phyloP scores from a whole-genome alignment of 108 stramenopile genomes.

The Aureococcus anophagefferens region DNA sequence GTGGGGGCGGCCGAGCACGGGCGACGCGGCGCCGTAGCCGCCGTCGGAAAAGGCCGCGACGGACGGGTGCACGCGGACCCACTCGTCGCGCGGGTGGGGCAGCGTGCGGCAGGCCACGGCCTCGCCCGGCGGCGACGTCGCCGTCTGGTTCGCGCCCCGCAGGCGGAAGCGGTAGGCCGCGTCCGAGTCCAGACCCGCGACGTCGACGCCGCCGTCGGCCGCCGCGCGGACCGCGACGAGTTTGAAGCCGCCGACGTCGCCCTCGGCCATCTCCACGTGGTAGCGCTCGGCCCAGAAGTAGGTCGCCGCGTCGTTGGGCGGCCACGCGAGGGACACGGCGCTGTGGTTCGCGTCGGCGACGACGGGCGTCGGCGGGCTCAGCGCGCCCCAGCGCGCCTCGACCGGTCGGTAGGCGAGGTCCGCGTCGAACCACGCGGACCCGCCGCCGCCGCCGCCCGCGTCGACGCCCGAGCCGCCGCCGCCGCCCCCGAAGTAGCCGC shows the following conservation, averaged over 20 bases:
- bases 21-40: not conserved
- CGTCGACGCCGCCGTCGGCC: not conserved
- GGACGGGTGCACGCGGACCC: not conserved
- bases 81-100: not conserved
- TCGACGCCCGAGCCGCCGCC: not conserved
- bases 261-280: not conserved
- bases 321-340: not conserved
- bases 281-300: not conserved
- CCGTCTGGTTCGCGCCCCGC: not conserved
- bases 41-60: not conserved
- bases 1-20: not conserved
- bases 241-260: not conserved
- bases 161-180: not conserved
- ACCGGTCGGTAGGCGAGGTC: no score
- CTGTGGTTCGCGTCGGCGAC: not conserved
- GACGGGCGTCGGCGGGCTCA: not conserved
- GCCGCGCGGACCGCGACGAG: not conserved
- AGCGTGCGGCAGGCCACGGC: not conserved
- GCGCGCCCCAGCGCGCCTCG: no score
- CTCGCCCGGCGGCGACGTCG: not conserved
- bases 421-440: not conserved
- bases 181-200: not conserved
- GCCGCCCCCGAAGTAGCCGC: not conserved
- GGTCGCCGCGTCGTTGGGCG: not conserved
- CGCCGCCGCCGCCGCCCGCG: not conserved